These are phyloP conservation scores for Haematococcus lacustris DNA, from an alignment of 139 green algal genomes.

Conservation along the genomic window DNA sequence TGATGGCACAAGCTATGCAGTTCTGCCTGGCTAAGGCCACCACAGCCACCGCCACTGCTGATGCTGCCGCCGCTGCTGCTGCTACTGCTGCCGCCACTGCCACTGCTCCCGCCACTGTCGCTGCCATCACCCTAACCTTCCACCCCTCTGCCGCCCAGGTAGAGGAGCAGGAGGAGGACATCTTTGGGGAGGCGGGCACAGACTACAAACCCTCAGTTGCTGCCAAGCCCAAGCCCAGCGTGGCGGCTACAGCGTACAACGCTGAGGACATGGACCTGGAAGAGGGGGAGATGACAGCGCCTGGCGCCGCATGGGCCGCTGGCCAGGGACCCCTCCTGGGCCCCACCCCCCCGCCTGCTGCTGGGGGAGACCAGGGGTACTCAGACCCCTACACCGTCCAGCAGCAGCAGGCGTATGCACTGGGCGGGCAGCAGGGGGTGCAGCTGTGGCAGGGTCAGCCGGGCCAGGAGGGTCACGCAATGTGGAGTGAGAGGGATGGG, in stretches of 20 bases:
- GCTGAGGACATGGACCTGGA: constrained; percentile 49
- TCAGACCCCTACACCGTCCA: background rate
- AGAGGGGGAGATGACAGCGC: constrained; percentile 28
- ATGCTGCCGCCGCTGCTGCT: too few relatives aligned
- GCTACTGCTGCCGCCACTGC: too few relatives aligned
- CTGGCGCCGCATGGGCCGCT: too few relatives aligned
- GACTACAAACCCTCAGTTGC: constrained; percentile 70
- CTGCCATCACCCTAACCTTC: too few relatives aligned
- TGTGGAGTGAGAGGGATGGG: background rate
- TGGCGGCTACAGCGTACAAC: constrained; percentile 11
- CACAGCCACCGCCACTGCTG: too few relatives aligned
- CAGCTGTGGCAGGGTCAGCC: too few relatives aligned
- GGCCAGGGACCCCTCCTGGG: too few relatives aligned
- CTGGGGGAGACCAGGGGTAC: constrained; percentile 1
- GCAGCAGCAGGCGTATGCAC: constrained; percentile 8
- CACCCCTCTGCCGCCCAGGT: constrained; percentile 35
- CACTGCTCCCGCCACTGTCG: too few relatives aligned
- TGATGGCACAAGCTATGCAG: too few relatives aligned
- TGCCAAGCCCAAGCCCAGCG: constrained; percentile 44
- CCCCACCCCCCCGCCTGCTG: constrained; percentile 6
- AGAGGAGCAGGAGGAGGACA: constrained; percentile 86
- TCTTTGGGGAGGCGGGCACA: constrained; percentile 84
- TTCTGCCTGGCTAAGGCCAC: too few relatives aligned
- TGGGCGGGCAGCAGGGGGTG: background rate
- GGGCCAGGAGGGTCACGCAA: too few relatives aligned